Evolutionary conservation across 108 stramenopile genomes (phyloP).

Genomic region (Pseudonitzschia delicatissima): DNA sequence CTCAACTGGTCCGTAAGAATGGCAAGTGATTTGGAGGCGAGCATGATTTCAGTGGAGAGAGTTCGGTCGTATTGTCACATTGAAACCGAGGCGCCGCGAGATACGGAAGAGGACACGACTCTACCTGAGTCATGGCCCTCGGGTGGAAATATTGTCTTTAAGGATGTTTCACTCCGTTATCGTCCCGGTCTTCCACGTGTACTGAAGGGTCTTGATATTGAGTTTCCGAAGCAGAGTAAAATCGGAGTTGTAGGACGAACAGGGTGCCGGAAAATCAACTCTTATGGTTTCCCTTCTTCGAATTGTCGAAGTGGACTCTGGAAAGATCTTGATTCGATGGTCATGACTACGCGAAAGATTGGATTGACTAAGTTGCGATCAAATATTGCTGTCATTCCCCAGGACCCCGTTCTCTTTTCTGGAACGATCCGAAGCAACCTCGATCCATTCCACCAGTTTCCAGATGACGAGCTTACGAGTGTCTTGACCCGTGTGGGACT

Average conservation of each 20-base stretch:
- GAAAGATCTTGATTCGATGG: slow-evolving; percentile 82
- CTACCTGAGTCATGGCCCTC: slow-evolving; percentile 56
- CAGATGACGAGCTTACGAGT: slow-evolving; percentile 53
- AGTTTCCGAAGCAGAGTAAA: slow-evolving; percentile 55
- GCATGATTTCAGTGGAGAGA: slow-evolving; percentile 84
- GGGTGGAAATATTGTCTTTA: slow-evolving; percentile 64
- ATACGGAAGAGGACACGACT: slow-evolving; percentile 25
- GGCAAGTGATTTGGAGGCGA: slow-evolving; percentile 82
- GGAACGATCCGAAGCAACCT: slow-evolving; percentile 86
- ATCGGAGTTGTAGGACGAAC: slow-evolving; percentile 46
- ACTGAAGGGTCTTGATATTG: slow-evolving; percentile 65
- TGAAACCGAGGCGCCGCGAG: slow-evolving; percentile 42
- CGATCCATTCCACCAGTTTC: slow-evolving; percentile 73
- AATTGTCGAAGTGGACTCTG: slow-evolving; percentile 62
- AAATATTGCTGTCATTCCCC: slow-evolving; percentile 88
- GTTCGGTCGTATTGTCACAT: slow-evolving; percentile 59
- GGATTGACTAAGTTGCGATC: slow-evolving; percentile 71
- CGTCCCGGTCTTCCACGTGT: slow-evolving; percentile 72
- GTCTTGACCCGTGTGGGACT: slow-evolving; percentile 65
- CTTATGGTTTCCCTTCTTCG: slow-evolving; percentile 72
- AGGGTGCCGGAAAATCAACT: slow-evolving; percentile 43
- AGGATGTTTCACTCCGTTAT: slow-evolving; percentile 61
- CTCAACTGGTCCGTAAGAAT: slow-evolving; percentile 91
- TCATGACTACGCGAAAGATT: slow-evolving; percentile 55
- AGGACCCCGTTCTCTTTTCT: slow-evolving; percentile 87